A percentile compares a stretch with the other conserved stretches of the same genome.
phyloP scores from a whole-genome alignment of 1,284 basidiomycete genomes.

The Naganishia liquefaciens region DNA sequence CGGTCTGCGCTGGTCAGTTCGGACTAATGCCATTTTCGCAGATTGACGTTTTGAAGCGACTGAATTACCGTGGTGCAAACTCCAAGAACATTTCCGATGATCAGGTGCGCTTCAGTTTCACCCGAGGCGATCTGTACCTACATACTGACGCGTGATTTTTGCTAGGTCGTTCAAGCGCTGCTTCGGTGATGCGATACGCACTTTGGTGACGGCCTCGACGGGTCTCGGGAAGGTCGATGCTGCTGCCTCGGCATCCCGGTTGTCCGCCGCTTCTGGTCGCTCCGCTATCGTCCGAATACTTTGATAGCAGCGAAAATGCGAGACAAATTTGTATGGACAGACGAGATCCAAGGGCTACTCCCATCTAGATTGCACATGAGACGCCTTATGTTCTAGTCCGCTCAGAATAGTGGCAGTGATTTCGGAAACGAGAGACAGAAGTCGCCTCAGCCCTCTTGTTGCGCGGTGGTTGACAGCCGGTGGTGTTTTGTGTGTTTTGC shows the following conservation, averaged over 20 bases:
- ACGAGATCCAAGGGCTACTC: too few species aligned
- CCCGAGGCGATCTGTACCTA: too few species aligned
- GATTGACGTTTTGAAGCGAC: slow-evolving; percentile 80
- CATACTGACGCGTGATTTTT: neutral
- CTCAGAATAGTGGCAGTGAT: neutral
- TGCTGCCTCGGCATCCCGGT: neutral
- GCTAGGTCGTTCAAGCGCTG: slow-evolving; percentile 31
- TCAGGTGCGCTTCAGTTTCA: slow-evolving; percentile 34
- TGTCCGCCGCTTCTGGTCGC: neutral
- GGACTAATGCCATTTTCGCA: slow-evolving; percentile 42
- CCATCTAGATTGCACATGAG: too few species aligned
- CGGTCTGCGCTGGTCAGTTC: neutral
- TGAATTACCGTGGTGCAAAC: slow-evolving; percentile 80
- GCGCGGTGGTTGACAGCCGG: too few species aligned
- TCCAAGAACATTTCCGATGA: slow-evolving; percentile 51
- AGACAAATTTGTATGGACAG: too few species aligned
- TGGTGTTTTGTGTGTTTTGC: too few species aligned
- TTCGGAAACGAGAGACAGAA: too few species aligned
- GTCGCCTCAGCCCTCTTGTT: too few species aligned
- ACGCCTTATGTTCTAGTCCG: too few species aligned
- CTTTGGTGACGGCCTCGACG: too few species aligned
- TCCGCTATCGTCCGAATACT: neutral
- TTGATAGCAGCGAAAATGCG: too few species aligned
- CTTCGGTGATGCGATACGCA: neutral
- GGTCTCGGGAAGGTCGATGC: too few species aligned